Evolutionary conservation across 768 basidiomycete species (phyloP).

Genomic region (Russula ochroleuca): DNA sequence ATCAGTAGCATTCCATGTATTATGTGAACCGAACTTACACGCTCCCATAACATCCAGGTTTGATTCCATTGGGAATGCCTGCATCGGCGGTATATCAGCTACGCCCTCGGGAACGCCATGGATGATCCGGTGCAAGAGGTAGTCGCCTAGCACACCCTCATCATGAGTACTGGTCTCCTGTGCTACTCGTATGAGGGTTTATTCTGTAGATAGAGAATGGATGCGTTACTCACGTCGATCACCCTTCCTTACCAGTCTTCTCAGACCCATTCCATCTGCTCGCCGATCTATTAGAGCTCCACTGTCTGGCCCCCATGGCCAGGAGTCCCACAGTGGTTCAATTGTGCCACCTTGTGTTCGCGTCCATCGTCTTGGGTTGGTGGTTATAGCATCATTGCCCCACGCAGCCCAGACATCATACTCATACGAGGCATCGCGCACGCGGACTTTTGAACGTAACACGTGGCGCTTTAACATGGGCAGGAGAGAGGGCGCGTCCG

Average conservation of each 20-base stretch:
- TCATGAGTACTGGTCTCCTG: constrained; percentile 56
- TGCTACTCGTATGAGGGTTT: constrained; percentile 37
- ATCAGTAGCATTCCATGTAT: constrained; percentile 17
- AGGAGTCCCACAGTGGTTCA: constrained; percentile 68
- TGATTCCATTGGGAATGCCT: constrained; percentile 90
- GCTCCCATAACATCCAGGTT: constrained; percentile 94
- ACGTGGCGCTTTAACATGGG: constrained; percentile 78
- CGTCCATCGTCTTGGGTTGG: constrained; percentile 48
- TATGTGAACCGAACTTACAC: constrained; percentile 48
- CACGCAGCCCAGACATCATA: constrained; percentile 83
- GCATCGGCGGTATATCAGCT: constrained; percentile 67
- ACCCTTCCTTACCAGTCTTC: constrained; percentile 66
- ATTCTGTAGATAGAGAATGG: constrained; percentile 14
- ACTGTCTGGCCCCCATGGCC: constrained; percentile 61
- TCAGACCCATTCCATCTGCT: constrained; percentile 72
- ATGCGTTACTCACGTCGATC: constrained; percentile 59
- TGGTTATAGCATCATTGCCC: constrained; percentile 44
- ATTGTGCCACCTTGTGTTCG: constrained; percentile 68
- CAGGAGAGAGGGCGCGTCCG: constrained; percentile 54
- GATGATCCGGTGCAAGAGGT: constrained; percentile 71
- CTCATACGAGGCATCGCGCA: constrained; percentile 71
- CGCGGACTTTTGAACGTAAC: constrained; percentile 83
- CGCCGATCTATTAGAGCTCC: constrained; percentile 56
- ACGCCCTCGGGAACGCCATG: constrained; percentile 87
- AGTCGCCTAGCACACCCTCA: constrained; percentile 48